Base-by-base conservation (phyloP, 2,329 filamentous ascomycete genomes). In the Pyricularia pennisetigena region DNA sequence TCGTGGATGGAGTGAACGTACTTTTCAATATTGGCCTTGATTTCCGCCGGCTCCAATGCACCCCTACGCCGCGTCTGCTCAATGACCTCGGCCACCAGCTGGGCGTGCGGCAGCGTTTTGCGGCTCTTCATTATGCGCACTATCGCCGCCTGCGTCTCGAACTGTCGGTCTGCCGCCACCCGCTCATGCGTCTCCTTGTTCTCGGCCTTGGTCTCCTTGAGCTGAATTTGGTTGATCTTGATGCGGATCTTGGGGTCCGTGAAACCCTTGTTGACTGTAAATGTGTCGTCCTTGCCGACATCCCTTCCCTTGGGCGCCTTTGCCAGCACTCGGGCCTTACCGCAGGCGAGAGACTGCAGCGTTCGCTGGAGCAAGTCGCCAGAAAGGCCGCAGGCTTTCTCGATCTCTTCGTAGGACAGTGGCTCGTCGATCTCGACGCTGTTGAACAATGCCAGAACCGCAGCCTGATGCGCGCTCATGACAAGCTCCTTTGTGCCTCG, bases 141-240 rank as follows among this genome's bases (percentile, higher is more conserved):
- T 75, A 99, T 96, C 0, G 95, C 94, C 0, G 95, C 95, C 78
- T 99, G 95, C 0, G 94, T 97, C 81, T 99, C 96, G 74, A 96
- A 97, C 75, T 97, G 93, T 66, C 95, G 84, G 76, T 99, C 95
- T 67, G 91, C 90, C 0, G 89, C 90, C 4, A 99, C 92, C 62
- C 93, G 87, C 78, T 97, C 90, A 78, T 98, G 93, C 1, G 94
- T 98, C 73, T 91, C 92, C 78, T 93, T 91, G 80, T 97, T 97
- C 79, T 99, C 95, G 75, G 94, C 91, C 74, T 91, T 91, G 0
- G 95, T 98, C 80, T 99, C 95, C 79, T 95, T 96, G 66, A 97
- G 86, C 79, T 99, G 95, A 73, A 99, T 95, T 79, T 97, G 94
- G 80, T 98, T 99, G 82, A 99, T 97, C 82, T 99, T 99, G 80